These are phyloP conservation scores for Cyclanthera cordifolia DNA, from an alignment of 306 rosid genomes.

Conservation along the genomic window DNA sequence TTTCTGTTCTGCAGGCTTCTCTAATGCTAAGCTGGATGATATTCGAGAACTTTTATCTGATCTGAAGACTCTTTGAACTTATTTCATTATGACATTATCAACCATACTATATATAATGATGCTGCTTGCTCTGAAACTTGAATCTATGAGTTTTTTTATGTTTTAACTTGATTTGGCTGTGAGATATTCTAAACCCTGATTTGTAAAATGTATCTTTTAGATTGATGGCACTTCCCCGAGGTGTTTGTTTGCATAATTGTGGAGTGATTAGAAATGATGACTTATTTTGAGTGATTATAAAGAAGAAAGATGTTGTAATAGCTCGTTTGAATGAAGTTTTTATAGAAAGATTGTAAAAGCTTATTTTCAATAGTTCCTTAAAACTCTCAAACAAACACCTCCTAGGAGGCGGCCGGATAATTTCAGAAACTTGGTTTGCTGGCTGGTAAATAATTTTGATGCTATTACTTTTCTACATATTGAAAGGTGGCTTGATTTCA, in stretches of 20 bases:
- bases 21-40: constrained; percentile 32
- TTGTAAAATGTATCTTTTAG: not conserved
- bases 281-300: too few relatives aligned
- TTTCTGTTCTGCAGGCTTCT: constrained; percentile 43
- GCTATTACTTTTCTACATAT: not conserved
- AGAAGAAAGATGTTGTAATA: too few relatives aligned
- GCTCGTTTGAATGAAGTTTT: too few relatives aligned
- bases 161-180: not conserved
- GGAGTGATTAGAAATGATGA: too few relatives aligned
- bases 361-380: too few relatives aligned
- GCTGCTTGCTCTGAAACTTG: not conserved
- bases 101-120: not conserved
- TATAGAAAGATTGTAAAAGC: too few relatives aligned
- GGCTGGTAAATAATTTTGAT: not conserved
- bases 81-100: not conserved
- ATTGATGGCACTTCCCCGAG: not conserved
- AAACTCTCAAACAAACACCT: too few relatives aligned
- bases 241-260: too few relatives aligned
- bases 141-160: not conserved
- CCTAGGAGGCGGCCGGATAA: too few relatives aligned
- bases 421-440: not conserved
- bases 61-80: constrained; percentile 31
- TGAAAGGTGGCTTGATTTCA: not conserved
- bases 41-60: constrained; percentile 24
- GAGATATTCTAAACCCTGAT: not conserved